Evolutionary conservation across 139 green algal genomes (phyloP), one percentile per base, ranked within the genome.

Genomic region (Chlorella sp.): DNA sequence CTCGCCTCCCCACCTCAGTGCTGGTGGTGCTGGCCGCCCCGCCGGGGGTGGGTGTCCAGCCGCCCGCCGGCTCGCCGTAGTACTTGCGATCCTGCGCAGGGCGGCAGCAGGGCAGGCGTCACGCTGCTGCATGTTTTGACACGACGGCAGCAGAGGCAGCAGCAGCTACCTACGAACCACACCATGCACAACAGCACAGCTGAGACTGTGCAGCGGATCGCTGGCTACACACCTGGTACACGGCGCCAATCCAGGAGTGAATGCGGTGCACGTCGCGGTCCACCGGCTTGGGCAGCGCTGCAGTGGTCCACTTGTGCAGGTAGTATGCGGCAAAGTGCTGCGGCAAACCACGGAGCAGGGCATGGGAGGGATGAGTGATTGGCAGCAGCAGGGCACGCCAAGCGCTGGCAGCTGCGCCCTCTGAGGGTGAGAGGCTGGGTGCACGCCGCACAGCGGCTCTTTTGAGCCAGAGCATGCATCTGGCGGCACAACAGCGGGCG

Each of bases 271-370:
- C 34, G 4, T 73, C 85, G n/a, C 89, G 85, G 41, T 93, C 87
- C 36, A 78, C 68, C 13, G 90, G 90, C 41, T 81, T 87, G 44
- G 82, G 76, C 47, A 91, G 51, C 39, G 85, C 74, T 17, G 30
- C 44, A 3, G 86, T 44, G 26, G 30, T 80, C 90, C 89, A 93
- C 70, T 89, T 93, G 65, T 86, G 68, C 64, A 92, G 74, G 38
- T 86, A 92, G 36, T 26, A 73, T 30, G 73, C 74, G 17, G 76
- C 71, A 85, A 83, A 88, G 39, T 70, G 69, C 88, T 91, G 82
- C 67, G 32, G 39, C n/a, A 13, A 36, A 9, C n/a, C 4, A 3
- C 5, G 17, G 74, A 68, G 25, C 62, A 68, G 25, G 32, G 0
- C 21, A 56, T 6, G 67, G 4, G 32, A 47, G 67, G n/a, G 64